Evolutionary conservation across 176 grass and related monocot species (phyloP).

Genomic region (Carex cristatella): DNA sequence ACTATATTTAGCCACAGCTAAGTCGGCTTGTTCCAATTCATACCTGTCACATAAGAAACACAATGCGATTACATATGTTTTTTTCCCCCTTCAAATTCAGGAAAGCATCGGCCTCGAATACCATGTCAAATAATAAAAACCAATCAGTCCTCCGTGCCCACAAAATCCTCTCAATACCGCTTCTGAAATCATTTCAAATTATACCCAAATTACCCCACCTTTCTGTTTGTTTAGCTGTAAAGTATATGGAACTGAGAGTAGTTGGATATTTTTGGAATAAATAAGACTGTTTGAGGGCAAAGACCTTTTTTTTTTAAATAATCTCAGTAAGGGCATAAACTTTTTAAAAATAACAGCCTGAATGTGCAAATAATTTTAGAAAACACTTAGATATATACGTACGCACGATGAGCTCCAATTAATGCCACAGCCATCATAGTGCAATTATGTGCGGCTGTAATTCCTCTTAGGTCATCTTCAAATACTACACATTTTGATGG

Average conservation of each 20-base stretch:
- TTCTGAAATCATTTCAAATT: not conserved
- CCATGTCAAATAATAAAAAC: not conserved
- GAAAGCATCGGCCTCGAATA: not conserved
- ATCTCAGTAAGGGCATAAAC: not conserved
- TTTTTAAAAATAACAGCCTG: not conserved
- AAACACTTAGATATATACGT: conserved; percentile 15
- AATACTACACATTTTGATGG: conserved; percentile 93
- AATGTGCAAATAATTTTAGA: not conserved
- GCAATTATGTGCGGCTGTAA: conserved; percentile 86
- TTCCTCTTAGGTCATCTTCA: conserved; percentile 81
- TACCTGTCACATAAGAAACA: conserved; percentile 40
- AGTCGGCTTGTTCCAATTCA: conserved; percentile 73
- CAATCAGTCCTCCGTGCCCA: not conserved
- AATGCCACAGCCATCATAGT: conserved; percentile 86
- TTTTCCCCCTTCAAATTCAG: not conserved
- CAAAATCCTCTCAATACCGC: not conserved
- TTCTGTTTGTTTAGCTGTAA: not conserved
- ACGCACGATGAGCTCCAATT: conserved; percentile 91
- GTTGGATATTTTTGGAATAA: not conserved
- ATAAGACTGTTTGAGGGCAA: not conserved
- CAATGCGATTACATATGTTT: not conserved
- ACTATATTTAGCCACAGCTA: conserved; percentile 60
- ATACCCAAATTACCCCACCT: not conserved
- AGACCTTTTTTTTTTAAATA: not conserved
- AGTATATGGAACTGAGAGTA: not conserved